These are phyloP conservation scores for Globisporangium viniferum DNA, from an alignment of 352 stramenopile species.

Conservation along the genomic window DNA sequence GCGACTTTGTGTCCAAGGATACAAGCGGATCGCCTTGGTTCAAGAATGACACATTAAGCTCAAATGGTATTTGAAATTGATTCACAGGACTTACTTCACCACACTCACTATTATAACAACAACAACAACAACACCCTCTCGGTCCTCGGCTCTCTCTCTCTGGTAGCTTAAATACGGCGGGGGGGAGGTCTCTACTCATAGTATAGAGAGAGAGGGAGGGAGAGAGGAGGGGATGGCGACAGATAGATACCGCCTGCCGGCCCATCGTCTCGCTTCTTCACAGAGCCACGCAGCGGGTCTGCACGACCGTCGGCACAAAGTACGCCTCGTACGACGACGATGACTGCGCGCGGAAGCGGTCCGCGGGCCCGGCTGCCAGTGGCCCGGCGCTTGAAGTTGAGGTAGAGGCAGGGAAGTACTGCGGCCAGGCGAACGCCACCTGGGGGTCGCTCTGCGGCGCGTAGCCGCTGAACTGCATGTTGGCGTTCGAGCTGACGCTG, in stretches of 20 bases:
- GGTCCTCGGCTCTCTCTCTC: background rate
- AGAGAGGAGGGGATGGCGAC: background rate
- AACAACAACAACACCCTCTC: no score
- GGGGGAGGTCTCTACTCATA: background rate
- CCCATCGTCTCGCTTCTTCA: background rate
- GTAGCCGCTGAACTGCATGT: background rate
- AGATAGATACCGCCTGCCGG: background rate
- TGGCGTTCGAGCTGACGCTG: slow-evolving; percentile 2
- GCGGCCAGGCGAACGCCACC: slow-evolving; percentile 12
- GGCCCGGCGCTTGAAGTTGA: background rate
- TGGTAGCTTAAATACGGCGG: background rate
- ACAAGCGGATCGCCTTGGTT: background rate
- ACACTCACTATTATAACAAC: no score
- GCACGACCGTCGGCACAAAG: slow-evolving; percentile 15
- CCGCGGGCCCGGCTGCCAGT: background rate
- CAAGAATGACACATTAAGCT: no score
- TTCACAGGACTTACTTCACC: no score
- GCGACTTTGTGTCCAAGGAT: no score
- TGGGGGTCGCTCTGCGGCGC: background rate
- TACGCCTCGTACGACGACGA: slow-evolving; percentile 7
- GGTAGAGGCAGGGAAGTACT: slow-evolving; percentile 1
- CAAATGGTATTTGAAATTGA: no score
- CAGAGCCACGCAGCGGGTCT: slow-evolving; percentile 15
- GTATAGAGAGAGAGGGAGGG: background rate
- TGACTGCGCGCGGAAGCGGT: slow-evolving; percentile 3